Evolutionary conservation across 2,329 filamentous ascomycete genomes (phyloP).

Genomic region (Ophiognomonia clavigignenti-juglandacearum): DNA sequence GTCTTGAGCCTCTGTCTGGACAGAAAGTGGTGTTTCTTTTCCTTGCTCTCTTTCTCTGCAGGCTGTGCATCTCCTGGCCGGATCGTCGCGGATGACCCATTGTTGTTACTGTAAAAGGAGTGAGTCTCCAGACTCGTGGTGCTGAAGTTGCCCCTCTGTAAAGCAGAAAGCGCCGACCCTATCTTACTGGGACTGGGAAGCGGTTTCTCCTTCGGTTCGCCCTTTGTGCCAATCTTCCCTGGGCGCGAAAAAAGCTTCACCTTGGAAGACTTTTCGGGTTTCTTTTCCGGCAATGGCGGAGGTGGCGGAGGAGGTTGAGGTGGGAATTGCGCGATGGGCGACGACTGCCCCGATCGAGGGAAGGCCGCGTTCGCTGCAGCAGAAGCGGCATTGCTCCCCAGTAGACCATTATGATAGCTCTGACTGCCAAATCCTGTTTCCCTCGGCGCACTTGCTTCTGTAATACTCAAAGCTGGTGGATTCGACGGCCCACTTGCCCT

Average conservation of each 20-base stretch:
- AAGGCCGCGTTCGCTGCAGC: slow-evolving; percentile 73
- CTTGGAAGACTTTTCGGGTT: slow-evolving; percentile 64
- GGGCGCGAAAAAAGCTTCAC: slow-evolving; percentile 78
- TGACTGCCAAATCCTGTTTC: slow-evolving; percentile 48
- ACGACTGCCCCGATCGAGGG: slow-evolving; percentile 55
- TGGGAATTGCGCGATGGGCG: slow-evolving; percentile 35
- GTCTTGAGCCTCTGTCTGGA: slow-evolving; percentile 76
- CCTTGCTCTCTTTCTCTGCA: slow-evolving; percentile 61
- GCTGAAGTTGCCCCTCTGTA: slow-evolving; percentile 65
- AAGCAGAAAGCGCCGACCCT: slow-evolving; percentile 58
- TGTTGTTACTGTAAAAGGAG: slow-evolving; percentile 69
- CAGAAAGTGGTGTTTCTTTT: slow-evolving; percentile 75
- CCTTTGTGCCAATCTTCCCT: slow-evolving; percentile 68
- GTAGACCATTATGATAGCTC: slow-evolving; percentile 56
- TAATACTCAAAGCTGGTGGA: slow-evolving; percentile 59
- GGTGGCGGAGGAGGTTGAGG: slow-evolving; percentile 30
- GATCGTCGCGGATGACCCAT: slow-evolving; percentile 72
- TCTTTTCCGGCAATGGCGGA: slow-evolving; percentile 51
- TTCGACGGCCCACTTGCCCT: slow-evolving; percentile 48
- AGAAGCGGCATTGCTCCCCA: slow-evolving; percentile 56
- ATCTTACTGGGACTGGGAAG: slow-evolving; percentile 70
- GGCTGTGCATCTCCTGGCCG: slow-evolving; percentile 51
- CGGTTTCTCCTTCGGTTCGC: slow-evolving; percentile 60
- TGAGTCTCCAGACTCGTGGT: slow-evolving; percentile 67
- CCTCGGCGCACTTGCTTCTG: slow-evolving; percentile 58